Conservation (phyloP, 768 basidiomycete genomes). For the Tephrocybe sp. region DNA sequence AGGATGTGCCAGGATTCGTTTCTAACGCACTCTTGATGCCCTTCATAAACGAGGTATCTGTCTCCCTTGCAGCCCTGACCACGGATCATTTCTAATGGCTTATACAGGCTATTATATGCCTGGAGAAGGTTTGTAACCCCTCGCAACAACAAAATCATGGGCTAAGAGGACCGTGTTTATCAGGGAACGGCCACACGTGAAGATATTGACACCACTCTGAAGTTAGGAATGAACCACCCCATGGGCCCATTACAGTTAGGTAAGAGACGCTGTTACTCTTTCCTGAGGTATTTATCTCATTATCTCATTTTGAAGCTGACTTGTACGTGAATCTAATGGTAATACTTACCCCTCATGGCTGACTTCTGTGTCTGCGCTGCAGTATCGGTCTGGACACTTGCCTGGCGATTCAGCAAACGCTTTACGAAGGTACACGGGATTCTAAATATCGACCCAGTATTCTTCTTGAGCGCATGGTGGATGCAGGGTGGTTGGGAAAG, state of each 20-base stretch:
- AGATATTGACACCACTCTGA: slow-evolving; percentile 93
- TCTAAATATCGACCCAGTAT: slow-evolving; percentile 93
- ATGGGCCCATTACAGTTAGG: slow-evolving; percentile 94
- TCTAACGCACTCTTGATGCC: slow-evolving; percentile 95
- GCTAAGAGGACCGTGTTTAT: background rate
- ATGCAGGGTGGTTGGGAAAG: slow-evolving; percentile 90
- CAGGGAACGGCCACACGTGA: slow-evolving; percentile 90
- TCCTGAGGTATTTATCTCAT: background rate
- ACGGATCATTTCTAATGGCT: slow-evolving; percentile 1
- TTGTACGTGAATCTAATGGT: slow-evolving; percentile 38
- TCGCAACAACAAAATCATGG: background rate
- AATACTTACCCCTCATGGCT: background rate
- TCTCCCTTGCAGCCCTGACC: background rate
- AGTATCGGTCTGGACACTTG: slow-evolving; percentile 99
- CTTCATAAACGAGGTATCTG: slow-evolving; percentile 86
- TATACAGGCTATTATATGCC: slow-evolving; percentile 79
- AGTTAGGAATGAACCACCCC: slow-evolving; percentile 91
- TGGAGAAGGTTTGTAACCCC: slow-evolving; percentile 68
- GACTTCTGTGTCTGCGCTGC: background rate
- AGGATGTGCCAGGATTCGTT: slow-evolving; percentile 95
- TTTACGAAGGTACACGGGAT: slow-evolving; percentile 87
- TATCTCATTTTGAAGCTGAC: slow-evolving; percentile 37
- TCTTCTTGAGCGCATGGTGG: slow-evolving; percentile 92
- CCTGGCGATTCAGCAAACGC: slow-evolving; percentile 86
- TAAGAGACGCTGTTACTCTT: slow-evolving; percentile 19